Base-by-base conservation (phyloP, 352 stramenopile species). In the Globisporangium camurandrum region DNA sequence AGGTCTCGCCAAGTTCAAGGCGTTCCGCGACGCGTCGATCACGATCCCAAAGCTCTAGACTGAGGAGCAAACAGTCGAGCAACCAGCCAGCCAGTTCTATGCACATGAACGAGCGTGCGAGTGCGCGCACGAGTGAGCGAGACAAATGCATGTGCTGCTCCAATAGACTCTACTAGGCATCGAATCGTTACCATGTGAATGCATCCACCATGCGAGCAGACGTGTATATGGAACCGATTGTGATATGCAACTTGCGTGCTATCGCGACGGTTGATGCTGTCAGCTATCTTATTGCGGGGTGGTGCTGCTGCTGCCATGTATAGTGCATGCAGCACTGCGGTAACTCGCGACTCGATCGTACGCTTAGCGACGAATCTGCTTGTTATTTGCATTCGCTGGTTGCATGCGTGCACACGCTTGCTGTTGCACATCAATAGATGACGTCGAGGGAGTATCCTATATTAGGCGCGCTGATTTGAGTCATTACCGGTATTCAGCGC, bases 1-100 rank as follows among this genome's bases (percentile, higher is more conserved):
- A 3, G 80, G 74, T 10, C 75, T 93, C 23, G 64, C 71, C 33
- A 63, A 61, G 10, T 93, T 93, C 66, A 75, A 87, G 62, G 64
- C 75, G 46, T 91, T 93, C 70, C 80, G 80, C 33, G 73, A 90
- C 22, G 77, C 81, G 6, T 31, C 59, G 22, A 82, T 92, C 56
- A 54, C 68, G 50, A 78, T 92, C 46, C 77, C 80, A 37, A 88
- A 89, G 71, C 54, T 92, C 34, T 62, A 44, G 48, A 54, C n/a
- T 27, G 8, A 22, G 44, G 7, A 11, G 26, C 36, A 12, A 27
- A 4, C 33, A 39, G 33, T 12, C 11, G 33, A 9, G 33, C 33
- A 10, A 16, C 33, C 33, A n/a, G n/a, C n/a, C n/a, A n/a, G n/a
- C n/a, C n/a, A n/a, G 33, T 16, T 22, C 3, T 40, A 11, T 17